Base-by-base conservation (phyloP, 768 basidiomycete species). In the Lepiota venenata region DNA sequence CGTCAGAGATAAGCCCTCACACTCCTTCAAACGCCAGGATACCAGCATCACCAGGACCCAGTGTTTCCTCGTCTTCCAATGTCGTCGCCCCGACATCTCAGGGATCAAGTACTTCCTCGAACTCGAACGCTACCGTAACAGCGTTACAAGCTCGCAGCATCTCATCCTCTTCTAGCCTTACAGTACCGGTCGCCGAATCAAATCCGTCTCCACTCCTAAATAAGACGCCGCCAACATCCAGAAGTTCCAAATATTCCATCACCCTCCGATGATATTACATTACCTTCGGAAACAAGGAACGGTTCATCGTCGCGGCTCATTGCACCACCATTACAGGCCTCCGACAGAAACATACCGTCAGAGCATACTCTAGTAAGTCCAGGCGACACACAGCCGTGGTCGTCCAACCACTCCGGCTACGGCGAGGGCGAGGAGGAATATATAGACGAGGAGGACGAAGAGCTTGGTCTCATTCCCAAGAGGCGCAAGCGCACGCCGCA, bases 401-500 rank as follows among this genome's bases (percentile, higher is more conserved):
- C 29, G 29, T 39, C 47, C 16, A 40, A 59, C 36, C 52, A 43
- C n/a, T 55, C 46, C 14, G 55, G 57, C 53, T 66, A 60, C 12
- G 61, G 64, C 8, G 62, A 63, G 53, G 67, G 67, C 20, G 66
- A 65, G 39, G 61, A 63, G 39, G 67, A 64, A 62, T 67, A 70
- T 52, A 69, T 60, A 11, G 63, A 63, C 10, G 68, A 67, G 41
- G 73, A 73, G 29, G 70, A 71, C 21, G 69, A 73, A 20, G 70
- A 72, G 21, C 64, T 71, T 45, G 69, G 66, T 15, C 56, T 61
- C 32, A 63, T 61, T 15, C 64, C 58, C 55, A 61, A 60, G 16
- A 56, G 67, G 0, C 75, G 76, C 12, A 60, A 72, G 16, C 78
- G 81, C 22, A 85, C 84, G 7, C 80, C 84, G 16, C 82, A 87